Conservation (phyloP, 306 rosid genomes). For the Hippophae gyantsensis region DNA sequence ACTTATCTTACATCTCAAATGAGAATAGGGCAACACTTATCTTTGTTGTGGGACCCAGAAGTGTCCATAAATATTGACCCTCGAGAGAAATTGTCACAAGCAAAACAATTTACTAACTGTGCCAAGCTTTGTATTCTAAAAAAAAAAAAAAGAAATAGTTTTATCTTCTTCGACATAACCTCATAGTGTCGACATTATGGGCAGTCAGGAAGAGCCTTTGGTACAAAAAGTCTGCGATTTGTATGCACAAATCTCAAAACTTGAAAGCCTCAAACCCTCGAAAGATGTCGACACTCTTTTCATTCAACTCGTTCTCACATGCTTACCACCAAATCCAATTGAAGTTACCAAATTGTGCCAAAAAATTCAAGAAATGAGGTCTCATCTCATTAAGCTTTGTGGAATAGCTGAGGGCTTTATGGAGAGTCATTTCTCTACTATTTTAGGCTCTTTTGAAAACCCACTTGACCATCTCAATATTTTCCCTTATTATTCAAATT, state of each 20-base stretch:
- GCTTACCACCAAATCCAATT: constrained; percentile 47
- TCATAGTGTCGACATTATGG: too few species aligned
- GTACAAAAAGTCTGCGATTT: too few species aligned
- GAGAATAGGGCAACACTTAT: too few species aligned
- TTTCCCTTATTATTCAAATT: constrained; percentile 61
- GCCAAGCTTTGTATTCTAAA: too few species aligned
- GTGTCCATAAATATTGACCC: too few species aligned
- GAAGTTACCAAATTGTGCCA: constrained; percentile 39
- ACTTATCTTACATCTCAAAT: too few species aligned
- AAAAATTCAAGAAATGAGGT: constrained; percentile 35
- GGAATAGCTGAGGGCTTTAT: constrained; percentile 61
- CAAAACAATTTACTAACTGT: too few species aligned
- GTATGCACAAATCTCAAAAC: constrained; percentile 43
- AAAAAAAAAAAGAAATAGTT: too few species aligned
- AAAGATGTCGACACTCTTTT: constrained; percentile 58
- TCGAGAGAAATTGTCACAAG: too few species aligned
- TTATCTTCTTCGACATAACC: too few species aligned
- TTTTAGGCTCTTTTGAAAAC: constrained; percentile 30
- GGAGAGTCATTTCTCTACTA: constrained; percentile 62
- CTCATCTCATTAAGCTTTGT: constrained; percentile 42
- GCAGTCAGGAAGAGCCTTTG: too few species aligned
- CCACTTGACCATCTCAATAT: constrained; percentile 44
- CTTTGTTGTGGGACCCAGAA: too few species aligned
- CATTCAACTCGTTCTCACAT: constrained; percentile 46
- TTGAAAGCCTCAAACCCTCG: constrained; percentile 56